Evolutionary conservation across 2,329 filamentous ascomycete species (phyloP).

Genomic region (Metarhizium robertsii): DNA sequence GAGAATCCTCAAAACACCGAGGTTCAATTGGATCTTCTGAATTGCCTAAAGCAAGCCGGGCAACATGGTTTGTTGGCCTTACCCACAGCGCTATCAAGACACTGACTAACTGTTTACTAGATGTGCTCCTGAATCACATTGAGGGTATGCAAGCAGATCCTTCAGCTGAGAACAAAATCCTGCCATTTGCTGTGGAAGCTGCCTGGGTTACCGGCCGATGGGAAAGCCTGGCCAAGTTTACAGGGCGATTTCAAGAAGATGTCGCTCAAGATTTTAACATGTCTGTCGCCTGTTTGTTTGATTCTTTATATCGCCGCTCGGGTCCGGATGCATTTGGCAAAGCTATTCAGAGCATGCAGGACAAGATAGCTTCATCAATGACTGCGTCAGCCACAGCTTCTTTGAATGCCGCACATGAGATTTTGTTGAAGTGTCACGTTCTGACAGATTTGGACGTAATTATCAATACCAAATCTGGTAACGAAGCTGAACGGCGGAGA

Average conservation of each 20-base stretch:
- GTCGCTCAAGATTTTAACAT: slow-evolving; percentile 63
- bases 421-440: slow-evolving; percentile 78
- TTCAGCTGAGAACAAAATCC: slow-evolving; percentile 49
- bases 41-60: slow-evolving; percentile 88
- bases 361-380: slow-evolving; percentile 62
- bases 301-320: slow-evolving; percentile 47
- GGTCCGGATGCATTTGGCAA: slow-evolving; percentile 42
- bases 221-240: slow-evolving; percentile 62
- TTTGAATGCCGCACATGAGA: slow-evolving; percentile 73
- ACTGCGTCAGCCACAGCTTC: slow-evolving; percentile 71
- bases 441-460: slow-evolving; percentile 81
- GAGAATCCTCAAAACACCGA: slow-evolving; percentile 69
- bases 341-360: slow-evolving; percentile 55
- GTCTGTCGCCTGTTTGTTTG: slow-evolving; percentile 54
- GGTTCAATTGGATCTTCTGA: slow-evolving; percentile 72
- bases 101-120: slow-evolving; percentile 33
- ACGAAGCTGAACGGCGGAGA: slow-evolving; percentile 27
- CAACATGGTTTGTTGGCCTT: slow-evolving; percentile 61
- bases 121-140: slow-evolving; percentile 78
- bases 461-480: slow-evolving; percentile 36
- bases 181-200: slow-evolving; percentile 83
- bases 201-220: slow-evolving; percentile 85
- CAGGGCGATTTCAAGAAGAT: slow-evolving; percentile 43
- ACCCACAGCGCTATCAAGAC: not conserved
- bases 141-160: slow-evolving; percentile 58